These are phyloP conservation scores for Lentinus tigrinus DNA, from an alignment of 768 basidiomycete genomes.

Conservation along the genomic window DNA sequence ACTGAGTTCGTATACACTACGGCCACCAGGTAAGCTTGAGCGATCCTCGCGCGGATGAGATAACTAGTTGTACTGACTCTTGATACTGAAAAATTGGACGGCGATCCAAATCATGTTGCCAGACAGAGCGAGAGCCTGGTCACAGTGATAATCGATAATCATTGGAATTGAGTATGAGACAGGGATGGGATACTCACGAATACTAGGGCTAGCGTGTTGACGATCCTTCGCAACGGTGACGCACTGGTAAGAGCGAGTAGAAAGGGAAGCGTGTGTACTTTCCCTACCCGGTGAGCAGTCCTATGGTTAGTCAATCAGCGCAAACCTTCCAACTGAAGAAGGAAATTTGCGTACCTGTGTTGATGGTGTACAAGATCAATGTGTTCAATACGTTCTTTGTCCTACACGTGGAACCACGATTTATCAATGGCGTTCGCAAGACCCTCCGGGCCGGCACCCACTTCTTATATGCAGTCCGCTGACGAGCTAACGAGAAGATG, in stretches of 20 bases:
- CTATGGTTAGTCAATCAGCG: background rate
- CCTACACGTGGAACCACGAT: background rate
- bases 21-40: background rate
- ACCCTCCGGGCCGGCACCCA: too few species aligned
- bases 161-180: too few species aligned
- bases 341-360: background rate
- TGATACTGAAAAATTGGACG: background rate
- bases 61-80: background rate
- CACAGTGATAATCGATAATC: too few species aligned
- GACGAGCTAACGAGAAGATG: background rate
- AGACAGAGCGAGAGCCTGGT: background rate
- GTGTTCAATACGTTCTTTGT: background rate
- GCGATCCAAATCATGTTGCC: background rate
- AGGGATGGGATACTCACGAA: background rate
- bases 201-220: background rate
- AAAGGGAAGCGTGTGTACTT: too few species aligned
- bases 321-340: too few species aligned
- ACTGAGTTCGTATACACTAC: conserved; percentile 1
- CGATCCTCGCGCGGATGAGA: background rate
- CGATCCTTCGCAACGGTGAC: background rate
- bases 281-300: background rate
- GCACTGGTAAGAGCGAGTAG: too few species aligned
- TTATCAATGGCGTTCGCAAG: too few species aligned
- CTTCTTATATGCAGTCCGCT: too few species aligned
- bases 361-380: background rate